A percentile compares a stretch with the other conserved stretches of the same genome.
Evolutionary conservation across 208 protist genomes (phyloP).

Genomic region (Kentomonas sorsogonicus): DNA sequence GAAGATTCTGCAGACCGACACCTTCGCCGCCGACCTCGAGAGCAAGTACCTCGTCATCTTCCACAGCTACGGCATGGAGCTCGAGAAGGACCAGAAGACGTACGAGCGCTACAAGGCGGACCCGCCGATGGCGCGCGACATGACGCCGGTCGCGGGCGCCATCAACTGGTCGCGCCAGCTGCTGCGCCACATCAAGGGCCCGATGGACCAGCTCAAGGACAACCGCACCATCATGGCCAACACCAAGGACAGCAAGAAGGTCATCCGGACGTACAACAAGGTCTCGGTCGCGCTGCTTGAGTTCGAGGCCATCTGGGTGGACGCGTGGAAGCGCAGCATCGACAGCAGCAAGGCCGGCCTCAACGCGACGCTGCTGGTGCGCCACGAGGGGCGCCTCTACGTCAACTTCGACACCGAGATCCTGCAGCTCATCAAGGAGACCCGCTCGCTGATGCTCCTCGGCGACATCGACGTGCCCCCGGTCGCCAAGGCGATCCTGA

Average conservation of each 20-base stretch:
- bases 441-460: slow-evolving; percentile 90
- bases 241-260: slow-evolving; percentile 94
- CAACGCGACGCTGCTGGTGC: slow-evolving; percentile 94
- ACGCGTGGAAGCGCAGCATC: slow-evolving; percentile 93
- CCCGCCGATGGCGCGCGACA: slow-evolving; percentile 92
- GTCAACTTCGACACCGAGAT: slow-evolving; percentile 98
- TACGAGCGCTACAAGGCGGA: slow-evolving; percentile 95
- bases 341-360: slow-evolving; percentile 91
- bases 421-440: slow-evolving; percentile 96
- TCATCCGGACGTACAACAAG: slow-evolving; percentile 96
- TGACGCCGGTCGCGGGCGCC: slow-evolving; percentile 92
- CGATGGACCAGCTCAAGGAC: slow-evolving; percentile 95
- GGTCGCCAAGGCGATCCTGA: slow-evolving; percentile 82
- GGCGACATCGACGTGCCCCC: slow-evolving; percentile 91
- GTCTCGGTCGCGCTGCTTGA: slow-evolving; percentile 92
- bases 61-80: slow-evolving; percentile 93
- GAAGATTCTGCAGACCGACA: slow-evolving; percentile 88
- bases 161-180: slow-evolving; percentile 95
- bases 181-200: slow-evolving; percentile 93
- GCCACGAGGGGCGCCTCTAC: slow-evolving; percentile 91
- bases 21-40: slow-evolving; percentile 90
- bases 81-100: slow-evolving; percentile 94
- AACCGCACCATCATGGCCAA: slow-evolving; percentile 93
- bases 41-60: slow-evolving; percentile 96
- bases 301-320: slow-evolving; percentile 95